Base-by-base conservation (phyloP, 176 grass and related monocot genomes). In the Carex pumila region DNA sequence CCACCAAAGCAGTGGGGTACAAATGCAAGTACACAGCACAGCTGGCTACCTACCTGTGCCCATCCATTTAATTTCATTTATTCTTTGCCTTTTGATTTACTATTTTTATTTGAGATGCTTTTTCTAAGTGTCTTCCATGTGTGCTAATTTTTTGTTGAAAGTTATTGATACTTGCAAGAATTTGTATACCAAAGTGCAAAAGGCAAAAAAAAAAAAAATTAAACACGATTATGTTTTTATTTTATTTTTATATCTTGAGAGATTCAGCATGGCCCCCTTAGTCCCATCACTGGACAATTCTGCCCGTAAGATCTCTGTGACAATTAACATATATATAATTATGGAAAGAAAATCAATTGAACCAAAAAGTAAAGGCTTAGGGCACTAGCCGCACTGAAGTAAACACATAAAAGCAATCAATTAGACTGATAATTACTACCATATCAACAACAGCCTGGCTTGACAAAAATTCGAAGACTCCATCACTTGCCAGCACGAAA, bases 401-500 rank as follows among this genome's bases (percentile, higher is more conserved):
- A 56, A 56, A 14, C 21, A 53, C 18, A 52, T 54, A 32, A 55
- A 50, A 31, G 25, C 15, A 55, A 31, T 55, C 31, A 55, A 55
- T 76, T 31, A 32, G 72, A 78, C 52, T 52, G 36, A 56, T 36
- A 76, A 82, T 7, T 34, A 25, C 63, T 84, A 99, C 96, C 93
- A 95, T 99, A 50, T 99, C 91, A 65, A 99, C 87, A 64, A 95
- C 93, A 80, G 89, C 85, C 85, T 99, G 93, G 81, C 87, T 99
- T 29, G 96, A 92, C 85, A 99, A 93, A 78, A 99, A 95, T 49
- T 99, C 96, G 60, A 99, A 99, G 7, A 99, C 91, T 32, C 96
- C 96, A 85, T 99, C 93, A 81, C 93, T 95, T 0, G 96, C 96
- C 1, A 99, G 85, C 17, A 95, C 88, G 60, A 95, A 99, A 81